Base-by-base conservation (phyloP, 169 alveolate genomes). In the Eimeria tenella region DNA sequence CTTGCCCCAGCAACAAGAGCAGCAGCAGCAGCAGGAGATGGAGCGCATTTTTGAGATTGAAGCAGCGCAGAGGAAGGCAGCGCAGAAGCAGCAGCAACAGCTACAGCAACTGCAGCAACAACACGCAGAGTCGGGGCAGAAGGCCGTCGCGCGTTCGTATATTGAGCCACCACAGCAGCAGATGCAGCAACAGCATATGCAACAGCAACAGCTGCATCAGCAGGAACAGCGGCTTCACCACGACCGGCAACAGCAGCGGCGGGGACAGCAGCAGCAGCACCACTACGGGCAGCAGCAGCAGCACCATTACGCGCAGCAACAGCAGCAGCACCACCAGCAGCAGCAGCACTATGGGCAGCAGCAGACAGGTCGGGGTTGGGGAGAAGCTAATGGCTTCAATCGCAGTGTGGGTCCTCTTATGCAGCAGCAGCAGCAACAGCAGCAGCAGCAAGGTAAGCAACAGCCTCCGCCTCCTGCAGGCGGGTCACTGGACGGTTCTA, bases 351-450 rank as follows among this genome's bases (percentile, higher is more conserved):
- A 79, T 50, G 23, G 19, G 13, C 50, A 58, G 53, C 71, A 55
- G 88, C 88, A 79, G 70, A 19, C 65, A 8, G 71, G 71, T 21
- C 70, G 88, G 10, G 88, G 88, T 19, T 79, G 88, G 88, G 88
- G 88, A 21, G 88, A 79, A 4, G 88, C 70, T 68, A 79, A 79
- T 25, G 88, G 88, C 88, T 79, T 79, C 52, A 79, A 55, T n/a
- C 65, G 88, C 71, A 79, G 88, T 19, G 88, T 79, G 53, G 88
- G 88, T 15, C 88, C 88, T 17, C 52, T 79, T 13, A 79, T 79
- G 88, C 88, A 79, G 88, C 88, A 79, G 88, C 88, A 79, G 84
- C 84, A 74, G 62, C 84, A 74, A 31, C n/a, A n/a, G 55, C 86
- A 25, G 88, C 88, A 79, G 88, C 88, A 79, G 88, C 88, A 79